Base-by-base conservation (phyloP, 352 stramenopile species). In the Phytophthora pseudosyringae region DNA sequence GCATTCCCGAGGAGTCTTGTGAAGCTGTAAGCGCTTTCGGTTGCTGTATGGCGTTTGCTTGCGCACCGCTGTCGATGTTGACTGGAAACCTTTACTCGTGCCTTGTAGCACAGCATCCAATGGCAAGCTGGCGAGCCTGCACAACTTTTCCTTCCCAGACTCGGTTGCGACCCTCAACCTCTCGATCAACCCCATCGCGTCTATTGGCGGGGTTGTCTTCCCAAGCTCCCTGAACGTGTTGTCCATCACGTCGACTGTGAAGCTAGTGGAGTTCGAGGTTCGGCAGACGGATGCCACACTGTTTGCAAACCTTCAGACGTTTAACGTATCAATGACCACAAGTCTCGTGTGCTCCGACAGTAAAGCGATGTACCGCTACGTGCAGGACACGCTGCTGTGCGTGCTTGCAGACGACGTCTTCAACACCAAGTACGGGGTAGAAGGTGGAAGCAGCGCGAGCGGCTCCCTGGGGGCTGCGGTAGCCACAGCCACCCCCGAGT, bases 381-480 rank as follows among this genome's bases (percentile, higher is more conserved):
- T 84, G 25, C 41, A 74, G 18, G 49, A 81, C 33, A 82, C 76
- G n/a, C 53, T 84, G 67, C 54, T 84, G 1, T 84, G 73, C 40
- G 73, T 82, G 21, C 47, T 84, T 25, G 12, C 71, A n/a, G 71
- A 84, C 47, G 61, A 71, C 12, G 45, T 53, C 1, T 84, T 84
- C 28, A 54, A 66, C 7, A 28, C 8, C 44, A 84, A 84, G 38
- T 82, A 82, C 16, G 67, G 64, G 2, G 36, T 51, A 18, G 45
- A 58, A n/a, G 43, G 35, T 5, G 35, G 25, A 4, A 51, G 28
- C 39, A 75, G 50, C 32, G 18, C 46, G 5, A 64, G 61, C 21
- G 60, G 54, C 4, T 59, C 51, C 9, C 9, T 48, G 26, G 49
- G 56, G n/a, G 47, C 36, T 2, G 32, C 43, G 6, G 25, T 26